Conservation (phyloP, 2,329 filamentous ascomycete genomes). For the Teratosphaeria pseudoeucalypti region DNA sequence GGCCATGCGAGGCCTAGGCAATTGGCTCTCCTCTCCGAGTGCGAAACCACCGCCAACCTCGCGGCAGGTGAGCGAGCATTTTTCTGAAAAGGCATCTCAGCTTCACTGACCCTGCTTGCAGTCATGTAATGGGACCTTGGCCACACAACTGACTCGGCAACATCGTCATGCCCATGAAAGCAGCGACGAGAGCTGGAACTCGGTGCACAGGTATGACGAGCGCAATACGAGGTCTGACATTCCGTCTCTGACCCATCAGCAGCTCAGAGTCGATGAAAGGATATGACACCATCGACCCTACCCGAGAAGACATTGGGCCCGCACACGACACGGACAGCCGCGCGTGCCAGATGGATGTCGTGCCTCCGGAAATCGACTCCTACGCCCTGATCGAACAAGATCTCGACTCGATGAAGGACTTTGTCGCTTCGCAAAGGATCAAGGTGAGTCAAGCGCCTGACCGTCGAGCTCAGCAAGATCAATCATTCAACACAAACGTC, state of each 20-base stretch:
- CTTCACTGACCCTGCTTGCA: not conserved
- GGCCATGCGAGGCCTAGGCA: not conserved
- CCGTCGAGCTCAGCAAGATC: not conserved
- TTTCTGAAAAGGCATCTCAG: not conserved
- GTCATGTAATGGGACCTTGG: not conserved
- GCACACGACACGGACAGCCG: not conserved
- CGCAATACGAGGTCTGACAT: not conserved
- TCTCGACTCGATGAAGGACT: slow-evolving; percentile 12
- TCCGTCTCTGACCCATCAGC: not conserved
- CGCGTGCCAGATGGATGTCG: not conserved
- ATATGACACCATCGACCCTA: not conserved
- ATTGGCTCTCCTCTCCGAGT: not conserved
- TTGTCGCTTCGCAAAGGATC: slow-evolving; percentile 7
- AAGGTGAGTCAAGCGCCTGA: not conserved
- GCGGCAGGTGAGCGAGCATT: not conserved
- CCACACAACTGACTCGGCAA: not conserved
- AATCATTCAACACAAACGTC: not conserved
- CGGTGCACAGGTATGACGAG: not conserved
- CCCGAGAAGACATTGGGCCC: not conserved
- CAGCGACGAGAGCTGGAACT: not conserved
- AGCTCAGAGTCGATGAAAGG: not conserved
- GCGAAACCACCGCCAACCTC: not conserved
- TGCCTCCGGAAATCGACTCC: slow-evolving; percentile 1
- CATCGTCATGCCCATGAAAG: not conserved
- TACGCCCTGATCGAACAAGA: slow-evolving; percentile 14